Evolutionary conservation across 2,329 filamentous ascomycete genomes (phyloP), one percentile per base, ranked within the genome.

Genomic region (Trichoderma sp.): DNA sequence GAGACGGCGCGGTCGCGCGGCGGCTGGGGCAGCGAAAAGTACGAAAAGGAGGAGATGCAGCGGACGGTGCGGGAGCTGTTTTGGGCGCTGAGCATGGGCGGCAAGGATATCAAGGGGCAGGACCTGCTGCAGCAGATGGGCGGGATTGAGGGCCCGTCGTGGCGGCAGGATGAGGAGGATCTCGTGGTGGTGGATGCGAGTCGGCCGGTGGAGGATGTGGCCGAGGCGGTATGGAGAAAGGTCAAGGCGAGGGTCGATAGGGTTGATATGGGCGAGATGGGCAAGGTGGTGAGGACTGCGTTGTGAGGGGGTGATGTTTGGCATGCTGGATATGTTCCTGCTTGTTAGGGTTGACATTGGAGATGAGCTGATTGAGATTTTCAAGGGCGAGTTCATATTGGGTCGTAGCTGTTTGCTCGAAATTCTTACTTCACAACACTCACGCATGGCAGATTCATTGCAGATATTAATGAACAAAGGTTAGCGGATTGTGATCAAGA

Each of bases 21-120:
- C n/a, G 95, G 93, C 0, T 99, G 90, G 83, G 96, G 96, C 1
- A 87, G 85, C 21, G 96, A 99, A 83, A 85, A 92, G 71, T 99
- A 98, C 76, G 96, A 99, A 82, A 91, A 89, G 77, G 87, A 86
- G 70, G 89, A 90, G 75, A 92, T 97, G 88, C 96, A 99, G 81
- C 83, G 85, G 70, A 86, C 89, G 11, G 96, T 98, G 16, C 83
- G 92, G 24, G 86, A 89, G 71, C 78, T 96, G 60, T 97, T 97
- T 78, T 85, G 84, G 81, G 84, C 81, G 0, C 74, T 90, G 69
- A 82, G 81, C 71, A 79, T 82, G 79, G 84, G 84, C 1, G 80
- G 81, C 26, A 78, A 82, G 34, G 80, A 80, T 11, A 75, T 74
- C 24, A 75, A 77, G 18, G 71, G 74, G 0, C 69, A 75, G 59